Evolutionary conservation across 345 rosid species (phyloP), one percentile per base, ranked within the genome.

Genomic region (Lepidium didymum): DNA sequence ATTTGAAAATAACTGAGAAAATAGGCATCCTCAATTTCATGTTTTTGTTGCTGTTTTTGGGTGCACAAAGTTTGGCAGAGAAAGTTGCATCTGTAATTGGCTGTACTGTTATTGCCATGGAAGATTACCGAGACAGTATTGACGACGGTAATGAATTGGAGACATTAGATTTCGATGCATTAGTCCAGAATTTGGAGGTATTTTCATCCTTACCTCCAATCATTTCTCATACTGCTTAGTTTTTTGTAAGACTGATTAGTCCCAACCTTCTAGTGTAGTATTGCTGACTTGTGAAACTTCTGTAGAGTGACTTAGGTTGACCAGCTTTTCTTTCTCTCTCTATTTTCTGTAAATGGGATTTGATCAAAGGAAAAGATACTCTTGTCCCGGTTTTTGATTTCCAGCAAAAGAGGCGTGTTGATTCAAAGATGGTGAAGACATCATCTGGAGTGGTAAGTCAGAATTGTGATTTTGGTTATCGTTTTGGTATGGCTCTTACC

Each of bases 51-150:
- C 18, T 68, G 36, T 63, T 34, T 8, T 63, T 62, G 56, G 67
- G 62, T 78, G 63, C 50, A 31, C 75, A 66, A 86, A 95, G 99
- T 86, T 84, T 95, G 81, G 87, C 96, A 57, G 99, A 95, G 87
- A 95, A 91, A 93, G 96, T 95, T 29, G 89, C 93, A 42, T 91
- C 96, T 68, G 97, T 95, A 14, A 87, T 95, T 66, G 97, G 99
- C 5, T 95, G 99, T 76, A 84, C 85, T 50, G 86, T 95, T 46
- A 83, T 95, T 80, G 85, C 97, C n/a, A 95, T 95, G 99, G 99
- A 95, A 78, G 89, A 91, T 77, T 95, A 95, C 71, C 87, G 92
- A 29, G 68, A 33, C 61, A 93, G 92, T 73, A 41, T 80, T 70
- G 96, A 95, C 59, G 99, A 95, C 6, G 91, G 87, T 74, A 89